Conservation (phyloP, 495 filamentous ascomycete genomes). For the Xylaria telfairii region DNA sequence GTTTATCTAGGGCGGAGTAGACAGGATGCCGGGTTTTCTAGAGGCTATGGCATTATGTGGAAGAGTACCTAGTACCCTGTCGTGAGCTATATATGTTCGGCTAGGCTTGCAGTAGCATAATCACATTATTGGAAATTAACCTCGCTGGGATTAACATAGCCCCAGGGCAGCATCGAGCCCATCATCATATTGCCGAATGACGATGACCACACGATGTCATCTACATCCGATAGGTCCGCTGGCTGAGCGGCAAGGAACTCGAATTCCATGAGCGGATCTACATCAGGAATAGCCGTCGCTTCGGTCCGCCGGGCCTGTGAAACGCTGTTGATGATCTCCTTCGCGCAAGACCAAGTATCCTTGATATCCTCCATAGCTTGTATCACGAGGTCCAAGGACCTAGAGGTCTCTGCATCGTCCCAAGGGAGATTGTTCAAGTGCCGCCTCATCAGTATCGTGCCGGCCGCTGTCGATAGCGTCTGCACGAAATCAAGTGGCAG, state of each 20-base stretch:
- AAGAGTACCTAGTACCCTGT: too few relatives aligned
- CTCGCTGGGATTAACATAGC: not conserved
- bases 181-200: conserved; percentile 19
- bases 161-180: conserved; percentile 17
- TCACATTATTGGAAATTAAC: not conserved
- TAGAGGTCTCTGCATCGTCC: conserved; percentile 31
- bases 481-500: conserved; percentile 44
- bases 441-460: conserved; percentile 41
- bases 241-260: conserved; percentile 20
- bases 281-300: conserved; percentile 36
- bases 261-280: conserved; percentile 37
- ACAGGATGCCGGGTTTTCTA: too few relatives aligned
- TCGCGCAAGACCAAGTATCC: conserved; percentile 37
- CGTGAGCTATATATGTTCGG: too few relatives aligned
- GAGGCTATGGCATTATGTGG: too few relatives aligned
- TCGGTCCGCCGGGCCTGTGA: conserved; percentile 17
- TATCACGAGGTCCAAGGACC: conserved; percentile 35
- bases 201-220: conserved; percentile 2
- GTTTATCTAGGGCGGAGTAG: too few relatives aligned
- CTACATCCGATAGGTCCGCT: not conserved
- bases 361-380: conserved; percentile 39
- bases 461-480: conserved; percentile 41
- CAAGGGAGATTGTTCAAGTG: conserved; percentile 33
- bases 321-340: conserved; percentile 27
- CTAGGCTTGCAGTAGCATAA: not conserved